Evolutionary conservation across 257 asterid species (phyloP), one percentile per base, ranked within the genome.

Genomic region (Nicotiana otophora): DNA sequence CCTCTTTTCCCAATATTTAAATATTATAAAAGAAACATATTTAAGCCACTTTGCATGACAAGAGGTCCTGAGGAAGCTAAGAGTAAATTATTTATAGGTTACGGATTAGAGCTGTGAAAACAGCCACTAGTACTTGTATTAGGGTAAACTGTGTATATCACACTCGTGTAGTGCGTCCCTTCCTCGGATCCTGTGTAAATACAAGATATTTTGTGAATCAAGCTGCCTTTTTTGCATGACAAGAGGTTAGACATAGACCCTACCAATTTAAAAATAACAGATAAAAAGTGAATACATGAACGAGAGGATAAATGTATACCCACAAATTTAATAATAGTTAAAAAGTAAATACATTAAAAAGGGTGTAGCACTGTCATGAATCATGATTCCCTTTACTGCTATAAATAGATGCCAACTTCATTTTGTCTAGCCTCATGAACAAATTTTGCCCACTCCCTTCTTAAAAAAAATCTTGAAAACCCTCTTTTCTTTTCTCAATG

Each of bases 391-490:
- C 42, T 14, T 74, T 15, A 51, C 23, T 20, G 26, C 80, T 74
- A 74, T 74, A 74, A 48, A 48, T 74, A 74, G 15, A 51, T 74
- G 26, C 61, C 80, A 74, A 48, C 63, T 74, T 74, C 80, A 74
- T 74, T 74, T 74, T 74, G 80, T 48, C 63, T 74, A 51, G 62
- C 26, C 80, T 26, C 63, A 15, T 48, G 39, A 1, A 74, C 61
- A 23, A 19, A 72, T 51, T 74, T 74, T 48, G 28, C 63, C 48
- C 61, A 12, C 39, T 72, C 34, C 9, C 77, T 36, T 36, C 19
- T 61, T 10, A 23, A 10, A 23, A 31, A 58, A 58, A n/a, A 58
- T n/a, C 64, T 58, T 23, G 67, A 61, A 30, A 23, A 23, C 2
- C 6, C 67, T 61, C 33, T 9, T 23, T 20, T 20, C 33, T 23